Conservation (phyloP, 2,329 filamentous ascomycete genomes). For the Stagonosporopsis vannaccii region DNA sequence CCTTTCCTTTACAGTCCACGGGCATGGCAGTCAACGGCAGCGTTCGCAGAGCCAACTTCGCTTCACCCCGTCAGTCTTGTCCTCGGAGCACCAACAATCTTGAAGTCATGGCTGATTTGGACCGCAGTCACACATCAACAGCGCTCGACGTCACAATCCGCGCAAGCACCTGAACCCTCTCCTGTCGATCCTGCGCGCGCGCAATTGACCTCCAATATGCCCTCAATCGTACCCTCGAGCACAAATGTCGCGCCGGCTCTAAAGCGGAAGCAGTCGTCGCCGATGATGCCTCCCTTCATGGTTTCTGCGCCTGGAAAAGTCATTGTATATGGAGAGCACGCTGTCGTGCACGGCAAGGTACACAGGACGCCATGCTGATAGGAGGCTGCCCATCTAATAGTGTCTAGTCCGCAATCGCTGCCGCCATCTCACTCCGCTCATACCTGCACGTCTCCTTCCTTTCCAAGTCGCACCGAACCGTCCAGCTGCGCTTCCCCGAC, state of each 20-base stretch:
- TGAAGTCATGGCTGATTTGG: slow-evolving; percentile 21
- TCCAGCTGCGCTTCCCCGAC: slow-evolving; percentile 89
- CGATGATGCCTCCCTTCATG: slow-evolving; percentile 89
- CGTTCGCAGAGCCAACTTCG: slow-evolving; percentile 31
- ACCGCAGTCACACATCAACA: slow-evolving; percentile 31
- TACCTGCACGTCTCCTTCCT: slow-evolving; percentile 95
- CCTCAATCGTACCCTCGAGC: slow-evolving; percentile 20
- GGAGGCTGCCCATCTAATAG: slow-evolving; percentile 22
- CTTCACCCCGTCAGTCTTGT: slow-evolving; percentile 30
- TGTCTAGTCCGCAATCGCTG: slow-evolving; percentile 84
- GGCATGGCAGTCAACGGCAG: slow-evolving; percentile 39
- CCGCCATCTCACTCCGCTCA: slow-evolving; percentile 91
- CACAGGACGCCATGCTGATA: slow-evolving; percentile 21
- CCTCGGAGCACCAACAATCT: not conserved
- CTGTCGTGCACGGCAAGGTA: slow-evolving; percentile 96
- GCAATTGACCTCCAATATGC: slow-evolving; percentile 35
- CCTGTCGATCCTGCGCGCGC: slow-evolving; percentile 39
- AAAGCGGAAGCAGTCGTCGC: slow-evolving; percentile 55
- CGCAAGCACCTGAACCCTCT: slow-evolving; percentile 38
- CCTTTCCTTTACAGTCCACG: not conserved
- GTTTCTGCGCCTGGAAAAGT: slow-evolving; percentile 98
- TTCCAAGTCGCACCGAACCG: slow-evolving; percentile 87
- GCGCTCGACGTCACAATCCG: slow-evolving; percentile 33
- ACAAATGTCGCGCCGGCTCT: slow-evolving; percentile 27
- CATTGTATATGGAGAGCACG: slow-evolving; percentile 97